Conservation (phyloP, 2,329 filamentous ascomycete species). For the Thelonectria blattea region DNA sequence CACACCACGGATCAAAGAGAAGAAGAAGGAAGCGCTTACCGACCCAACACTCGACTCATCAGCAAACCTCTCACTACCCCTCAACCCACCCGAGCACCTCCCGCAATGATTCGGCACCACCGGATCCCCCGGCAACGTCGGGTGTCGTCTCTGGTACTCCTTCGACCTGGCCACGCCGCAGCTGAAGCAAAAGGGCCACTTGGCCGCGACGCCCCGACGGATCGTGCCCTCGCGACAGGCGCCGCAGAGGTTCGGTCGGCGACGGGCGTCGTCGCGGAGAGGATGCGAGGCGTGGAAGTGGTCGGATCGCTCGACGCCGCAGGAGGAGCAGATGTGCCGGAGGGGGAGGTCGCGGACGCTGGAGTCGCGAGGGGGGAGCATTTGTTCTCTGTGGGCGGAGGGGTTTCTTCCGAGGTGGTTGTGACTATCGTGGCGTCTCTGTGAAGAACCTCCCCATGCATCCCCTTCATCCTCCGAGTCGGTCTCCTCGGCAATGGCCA, state of each 20-base stretch:
- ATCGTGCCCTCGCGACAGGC: slow-evolving; percentile 41
- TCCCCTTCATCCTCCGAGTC: background rate
- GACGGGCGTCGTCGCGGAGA: slow-evolving; percentile 28
- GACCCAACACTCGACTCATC: slow-evolving; percentile 37
- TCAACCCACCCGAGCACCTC: slow-evolving; percentile 37
- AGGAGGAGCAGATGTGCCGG: slow-evolving; percentile 46
- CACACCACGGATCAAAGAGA: background rate
- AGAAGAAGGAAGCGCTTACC: slow-evolving; percentile 28
- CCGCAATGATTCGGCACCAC: slow-evolving; percentile 44
- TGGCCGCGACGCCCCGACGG: slow-evolving; percentile 29
- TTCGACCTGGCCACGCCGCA: slow-evolving; percentile 50
- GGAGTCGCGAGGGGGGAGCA: slow-evolving; percentile 18
- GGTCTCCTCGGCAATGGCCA: slow-evolving; percentile 26
- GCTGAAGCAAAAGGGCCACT: slow-evolving; percentile 50
- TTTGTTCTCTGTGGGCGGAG: background rate
- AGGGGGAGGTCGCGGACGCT: slow-evolving; percentile 30
- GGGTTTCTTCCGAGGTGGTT: background rate
- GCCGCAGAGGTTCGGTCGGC: slow-evolving; percentile 44
- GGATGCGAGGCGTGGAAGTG: slow-evolving; percentile 46
- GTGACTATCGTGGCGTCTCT: background rate
- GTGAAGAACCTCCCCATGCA: background rate
- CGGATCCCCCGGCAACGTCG: slow-evolving; percentile 32
- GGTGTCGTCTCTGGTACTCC: slow-evolving; percentile 43
- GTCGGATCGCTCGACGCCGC: slow-evolving; percentile 44
- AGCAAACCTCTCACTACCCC: slow-evolving; percentile 29